Percentiles rank a stretch among this genome's conserved stretches.
phyloP scores from a whole-genome alignment of 441 rosid species.

The Metrosideros polymorpha region DNA sequence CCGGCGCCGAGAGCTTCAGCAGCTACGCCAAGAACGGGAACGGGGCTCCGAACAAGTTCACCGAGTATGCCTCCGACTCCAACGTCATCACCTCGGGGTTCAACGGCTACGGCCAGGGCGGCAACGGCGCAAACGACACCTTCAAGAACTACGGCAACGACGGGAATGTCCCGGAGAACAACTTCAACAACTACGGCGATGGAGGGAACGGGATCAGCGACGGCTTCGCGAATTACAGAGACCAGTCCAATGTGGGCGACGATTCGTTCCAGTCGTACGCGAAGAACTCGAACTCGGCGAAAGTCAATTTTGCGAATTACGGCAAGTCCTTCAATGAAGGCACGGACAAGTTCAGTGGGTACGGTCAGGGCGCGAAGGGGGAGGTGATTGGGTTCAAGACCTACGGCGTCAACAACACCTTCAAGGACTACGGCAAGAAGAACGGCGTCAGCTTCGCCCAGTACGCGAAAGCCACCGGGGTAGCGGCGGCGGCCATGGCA shows the following conservation, averaged over 20 bases:
- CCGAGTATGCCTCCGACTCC: constrained; percentile 42
- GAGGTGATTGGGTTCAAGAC: constrained; percentile 46
- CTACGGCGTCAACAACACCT: constrained; percentile 65
- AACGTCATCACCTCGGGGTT: constrained; percentile 81
- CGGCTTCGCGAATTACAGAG: constrained; percentile 59
- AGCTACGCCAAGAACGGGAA: constrained; percentile 4
- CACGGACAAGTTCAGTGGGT: constrained; percentile 58
- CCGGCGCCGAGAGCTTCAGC: constrained; percentile 1
- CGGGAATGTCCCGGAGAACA: constrained; percentile 61
- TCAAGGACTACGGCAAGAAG: constrained; percentile 58
- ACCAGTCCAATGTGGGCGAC: constrained; percentile 77
- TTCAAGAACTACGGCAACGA: constrained; percentile 70
- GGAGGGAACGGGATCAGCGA: constrained; percentile 48
- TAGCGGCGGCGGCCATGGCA: neutral
- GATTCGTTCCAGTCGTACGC: constrained; percentile 73
- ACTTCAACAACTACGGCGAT: constrained; percentile 56
- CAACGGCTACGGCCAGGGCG: constrained; percentile 53
- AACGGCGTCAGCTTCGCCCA: constrained; percentile 33
- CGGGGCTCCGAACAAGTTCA: neutral
- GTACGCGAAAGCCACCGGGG: constrained; percentile 29
- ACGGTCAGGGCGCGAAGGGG: constrained; percentile 42
- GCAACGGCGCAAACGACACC: constrained; percentile 47
- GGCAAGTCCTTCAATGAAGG: constrained; percentile 87
- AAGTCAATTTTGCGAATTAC: constrained; percentile 55
- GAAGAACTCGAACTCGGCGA: constrained; percentile 41